Evolutionary conservation across 495 filamentous ascomycete species (phyloP).

Genomic region (Hyaloscypha hepaticicola): DNA sequence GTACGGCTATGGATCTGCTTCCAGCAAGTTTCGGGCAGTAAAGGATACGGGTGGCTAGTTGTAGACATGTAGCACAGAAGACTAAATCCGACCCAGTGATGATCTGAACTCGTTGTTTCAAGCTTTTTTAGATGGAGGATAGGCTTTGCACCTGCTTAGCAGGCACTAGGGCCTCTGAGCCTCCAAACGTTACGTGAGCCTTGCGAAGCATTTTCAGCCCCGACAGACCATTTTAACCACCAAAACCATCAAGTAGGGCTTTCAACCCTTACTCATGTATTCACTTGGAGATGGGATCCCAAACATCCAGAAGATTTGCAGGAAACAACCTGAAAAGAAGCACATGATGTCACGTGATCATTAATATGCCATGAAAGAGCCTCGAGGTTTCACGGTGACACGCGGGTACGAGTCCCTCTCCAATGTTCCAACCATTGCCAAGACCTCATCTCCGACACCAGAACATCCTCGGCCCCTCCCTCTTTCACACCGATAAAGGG

Average conservation of each 20-base stretch:
- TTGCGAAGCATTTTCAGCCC: not conserved
- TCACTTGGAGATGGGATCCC: not conserved
- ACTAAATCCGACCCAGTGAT: not conserved
- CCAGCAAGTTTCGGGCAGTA: not conserved
- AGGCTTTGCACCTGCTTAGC: not conserved
- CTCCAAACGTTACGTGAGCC: not conserved
- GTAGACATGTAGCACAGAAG: not conserved
- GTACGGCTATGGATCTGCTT: not conserved
- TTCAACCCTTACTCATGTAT: not conserved
- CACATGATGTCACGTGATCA: not conserved
- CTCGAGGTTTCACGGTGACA: constrained; percentile 3
- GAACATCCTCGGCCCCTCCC: not conserved
- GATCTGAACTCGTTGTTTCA: not conserved
- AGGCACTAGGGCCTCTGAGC: not conserved
- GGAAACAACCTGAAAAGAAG: not conserved
- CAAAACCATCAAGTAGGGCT: not conserved
- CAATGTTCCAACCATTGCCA: not conserved
- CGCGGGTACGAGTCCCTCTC: not conserved
- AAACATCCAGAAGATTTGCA: not conserved
- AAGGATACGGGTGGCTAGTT: not conserved
- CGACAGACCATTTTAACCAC: not conserved
- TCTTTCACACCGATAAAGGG: not conserved
- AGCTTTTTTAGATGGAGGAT: not conserved
- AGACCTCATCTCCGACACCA: not conserved
- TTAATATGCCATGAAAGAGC: not conserved